phyloP scores from a whole-genome alignment of 768 basidiomycete genomes.

The Agrocybe praecox region DNA sequence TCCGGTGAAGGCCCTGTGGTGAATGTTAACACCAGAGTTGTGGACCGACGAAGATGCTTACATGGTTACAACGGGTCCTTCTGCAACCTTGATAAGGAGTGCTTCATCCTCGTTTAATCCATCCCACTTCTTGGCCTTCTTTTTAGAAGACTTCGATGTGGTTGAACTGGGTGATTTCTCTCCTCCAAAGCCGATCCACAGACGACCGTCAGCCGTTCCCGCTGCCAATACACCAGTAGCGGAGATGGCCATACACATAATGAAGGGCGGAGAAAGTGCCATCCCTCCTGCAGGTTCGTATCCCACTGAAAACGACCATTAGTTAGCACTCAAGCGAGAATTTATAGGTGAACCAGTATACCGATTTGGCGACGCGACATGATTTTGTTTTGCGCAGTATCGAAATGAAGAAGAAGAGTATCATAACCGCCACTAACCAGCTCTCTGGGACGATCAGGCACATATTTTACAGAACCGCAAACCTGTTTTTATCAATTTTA shows the following conservation, averaged over 20 bases:
- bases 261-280: constrained; percentile 74
- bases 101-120: constrained; percentile 57
- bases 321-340: background rate
- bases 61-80: constrained; percentile 78
- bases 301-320: constrained; percentile 28
- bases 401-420: constrained; percentile 66
- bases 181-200: constrained; percentile 71
- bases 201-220: constrained; percentile 75
- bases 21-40: background rate
- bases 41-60: constrained; percentile 31
- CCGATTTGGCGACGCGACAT: constrained; percentile 65
- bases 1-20: constrained; percentile 50
- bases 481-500: constrained; percentile 47
- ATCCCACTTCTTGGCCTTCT: constrained; percentile 71
- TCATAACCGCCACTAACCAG: constrained; percentile 82
- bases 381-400: constrained; percentile 54
- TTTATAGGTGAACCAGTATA: constrained; percentile 28
- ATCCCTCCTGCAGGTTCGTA: constrained; percentile 44
- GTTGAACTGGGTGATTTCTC: constrained; percentile 47
- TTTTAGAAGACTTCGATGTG: constrained; percentile 46
- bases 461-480: constrained; percentile 69
- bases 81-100: constrained; percentile 52
- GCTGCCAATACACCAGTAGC: constrained; percentile 62
- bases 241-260: constrained; percentile 65
- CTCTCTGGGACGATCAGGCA: constrained; percentile 71